Evolutionary conservation across 176 grass and related monocot species (phyloP), one percentile per base, ranked within the genome.

Genomic region (Guadua angustifolia): DNA sequence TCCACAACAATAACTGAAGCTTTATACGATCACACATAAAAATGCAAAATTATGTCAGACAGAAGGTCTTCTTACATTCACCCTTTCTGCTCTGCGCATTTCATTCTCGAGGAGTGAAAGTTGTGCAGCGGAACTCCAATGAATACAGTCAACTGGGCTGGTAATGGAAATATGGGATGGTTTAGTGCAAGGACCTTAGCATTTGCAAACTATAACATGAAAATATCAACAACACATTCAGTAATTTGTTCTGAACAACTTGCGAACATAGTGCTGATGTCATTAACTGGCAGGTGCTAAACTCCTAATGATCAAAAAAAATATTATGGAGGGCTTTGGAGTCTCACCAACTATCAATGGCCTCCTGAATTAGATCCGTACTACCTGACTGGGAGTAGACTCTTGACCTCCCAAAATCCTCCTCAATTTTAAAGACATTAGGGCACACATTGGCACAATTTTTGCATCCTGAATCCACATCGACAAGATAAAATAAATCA

Each of bases 81-180:
- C 92, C 75, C 89, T 91, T 71, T 98, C 95, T 51, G 92, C 80
- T 86, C 91, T 88, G 14, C 92, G 92, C 85, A 95, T 98, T 87
- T 98, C 95, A 78, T 90, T 86, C 85, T 98, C 91, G 0, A 95
- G 88, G 40, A 98, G 95, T 53, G 95, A 98, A 77, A 98, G 69
- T 47, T 98, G 92, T 38, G 89, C 95, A 69, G 95, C 95, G 0
- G 95, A 98, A 47, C 92, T 98, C 95, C 95, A 95, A 38, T 98
- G 91, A 83, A 98, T 98, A 90, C 95, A 98, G 86, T 95, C 91
- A 29, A 98, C 95, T 46, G 95, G 95, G 87, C 92, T 98, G 90
- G 49, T 74, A 86, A 86, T 80, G 65, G 55, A 85, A 91, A 86
- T 7, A 78, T 10, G 43, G 59, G 14, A 68, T 78, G 49, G 7